Conservation (phyloP, 495 filamentous ascomycete species). For the Penicillium turbatum region DNA sequence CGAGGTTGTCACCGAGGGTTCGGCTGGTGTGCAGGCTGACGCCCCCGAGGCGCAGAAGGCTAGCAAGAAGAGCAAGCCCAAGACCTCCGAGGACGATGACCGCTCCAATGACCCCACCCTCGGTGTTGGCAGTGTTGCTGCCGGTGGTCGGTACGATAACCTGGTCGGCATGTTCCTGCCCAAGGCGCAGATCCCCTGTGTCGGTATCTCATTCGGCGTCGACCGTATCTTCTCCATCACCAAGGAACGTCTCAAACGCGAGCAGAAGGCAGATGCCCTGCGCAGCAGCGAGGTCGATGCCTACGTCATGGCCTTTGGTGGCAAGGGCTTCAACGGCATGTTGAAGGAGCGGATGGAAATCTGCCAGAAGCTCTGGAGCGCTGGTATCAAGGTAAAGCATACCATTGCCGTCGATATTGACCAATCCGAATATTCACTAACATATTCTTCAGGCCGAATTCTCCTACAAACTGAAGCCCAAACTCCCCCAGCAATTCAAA, state of each 20-base stretch:
- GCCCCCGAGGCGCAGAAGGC: slow-evolving; percentile 44
- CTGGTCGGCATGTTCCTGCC: slow-evolving; percentile 88
- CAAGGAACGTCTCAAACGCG: slow-evolving; percentile 65
- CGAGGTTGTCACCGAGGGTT: slow-evolving; percentile 84
- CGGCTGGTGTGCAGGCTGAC: slow-evolving; percentile 48
- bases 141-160: slow-evolving; percentile 89
- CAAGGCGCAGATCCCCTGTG: slow-evolving; percentile 82
- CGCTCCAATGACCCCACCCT: slow-evolving; percentile 76
- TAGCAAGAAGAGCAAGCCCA: slow-evolving; percentile 56
- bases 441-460: slow-evolving; percentile 59
- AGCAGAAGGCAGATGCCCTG: slow-evolving; percentile 45
- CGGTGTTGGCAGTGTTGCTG: slow-evolving; percentile 82
- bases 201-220: slow-evolving; percentile 91
- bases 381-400: slow-evolving; percentile 65
- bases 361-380: slow-evolving; percentile 67
- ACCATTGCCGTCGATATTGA: neutral
- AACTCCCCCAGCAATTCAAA: slow-evolving; percentile 73
- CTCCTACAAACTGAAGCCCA: slow-evolving; percentile 74
- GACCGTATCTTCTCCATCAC: slow-evolving; percentile 93
- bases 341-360: slow-evolving; percentile 77
- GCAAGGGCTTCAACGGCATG: slow-evolving; percentile 78
- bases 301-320: slow-evolving; percentile 90
- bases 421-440: slow-evolving; percentile 7
- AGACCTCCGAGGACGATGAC: slow-evolving; percentile 66
- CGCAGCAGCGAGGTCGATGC: slow-evolving; percentile 77